Evolutionary conservation across 768 basidiomycete species (phyloP), one percentile per base, ranked within the genome.

Genomic region (Holtermanniella nyarrowii): DNA sequence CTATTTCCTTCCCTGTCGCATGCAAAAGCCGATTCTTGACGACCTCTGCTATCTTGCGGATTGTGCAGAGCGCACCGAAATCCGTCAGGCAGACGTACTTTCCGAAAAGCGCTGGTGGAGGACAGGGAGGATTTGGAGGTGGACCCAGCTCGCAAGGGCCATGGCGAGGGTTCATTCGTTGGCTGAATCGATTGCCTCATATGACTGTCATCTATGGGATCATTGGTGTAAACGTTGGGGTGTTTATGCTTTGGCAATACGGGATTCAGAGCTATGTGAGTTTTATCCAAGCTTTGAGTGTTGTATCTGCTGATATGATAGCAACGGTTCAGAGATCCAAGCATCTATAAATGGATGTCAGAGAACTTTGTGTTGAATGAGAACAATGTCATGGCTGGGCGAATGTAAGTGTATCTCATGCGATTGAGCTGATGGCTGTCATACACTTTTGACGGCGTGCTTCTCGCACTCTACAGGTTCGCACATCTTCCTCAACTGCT

Each of bases 181-280:
- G 63, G 48, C 57, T 69, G n/a, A 63, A 69, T 55, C 42, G 57
- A 18, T 25, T 66, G 21, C 61, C 61, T 7, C 55, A 55, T 5
- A 65, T 62, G 56, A 55, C 40, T 20, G 50, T 69, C 16, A 51
- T 65, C 4, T 65, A 65, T 48, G 60, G 56, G 10, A 22, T 71
- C 40, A 67, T 71, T 42, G 69, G 59, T 3, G 10, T 60, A 1
- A 71, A 71, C 26, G 61, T 61, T 18, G 69, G 49, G 12, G 58
- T 71, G 11, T 71, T 63, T 54, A 26, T 63, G 0, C 46, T 71
- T 4, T 71, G 69, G 69, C 65, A 69, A 55, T 71, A 71, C 48
- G 69, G 63, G n/a, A 44, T 56, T 1, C 44, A 51, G 7, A 57
- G 53, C 22, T 58, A 54, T 50, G 60, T 62, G 48, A 43, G 56